These are phyloP conservation scores for Cryptococcus floricola DNA, from an alignment of 1,284 basidiomycete genomes.

Conservation along the genomic window DNA sequence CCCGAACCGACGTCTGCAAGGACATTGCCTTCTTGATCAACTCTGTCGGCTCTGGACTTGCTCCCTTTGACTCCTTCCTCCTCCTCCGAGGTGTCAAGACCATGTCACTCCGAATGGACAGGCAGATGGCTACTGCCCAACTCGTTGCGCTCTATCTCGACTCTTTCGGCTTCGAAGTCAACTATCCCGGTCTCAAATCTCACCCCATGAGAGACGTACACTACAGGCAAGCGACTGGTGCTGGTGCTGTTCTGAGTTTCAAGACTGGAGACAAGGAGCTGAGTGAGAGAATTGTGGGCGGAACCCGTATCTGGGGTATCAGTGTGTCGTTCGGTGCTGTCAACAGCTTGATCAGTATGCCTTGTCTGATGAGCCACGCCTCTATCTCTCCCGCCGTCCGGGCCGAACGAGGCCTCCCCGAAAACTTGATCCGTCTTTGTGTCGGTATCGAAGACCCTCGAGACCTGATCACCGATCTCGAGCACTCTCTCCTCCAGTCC, in stretches of 20 bases:
- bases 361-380: conserved; percentile 98
- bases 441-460: conserved; percentile 95
- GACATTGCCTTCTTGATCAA: conserved; percentile 90
- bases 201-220: conserved; percentile 86
- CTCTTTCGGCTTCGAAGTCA: conserved; percentile 81
- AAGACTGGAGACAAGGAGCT: conserved; percentile 86
- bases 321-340: conserved; percentile 97
- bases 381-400: conserved; percentile 93
- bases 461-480: conserved; percentile 92
- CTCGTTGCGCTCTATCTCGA: conserved; percentile 84
- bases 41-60: conserved; percentile 92
- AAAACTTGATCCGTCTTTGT: conserved; percentile 95
- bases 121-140: conserved; percentile 80
- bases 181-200: conserved; percentile 84
- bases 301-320: conserved; percentile 92
- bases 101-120: conserved; percentile 91
- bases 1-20: conserved; percentile 85
- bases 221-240: conserved; percentile 79
- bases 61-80: conserved; percentile 94
- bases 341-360: conserved; percentile 98
- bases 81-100: conserved; percentile 95
- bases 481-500: conserved; percentile 83
- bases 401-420: conserved; percentile 88
- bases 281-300: conserved; percentile 89
- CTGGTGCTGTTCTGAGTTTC: conserved; percentile 92